These are phyloP conservation scores for Candida endomychidarum DNA, from an alignment of 805 yeast species.

Conservation along the genomic window DNA sequence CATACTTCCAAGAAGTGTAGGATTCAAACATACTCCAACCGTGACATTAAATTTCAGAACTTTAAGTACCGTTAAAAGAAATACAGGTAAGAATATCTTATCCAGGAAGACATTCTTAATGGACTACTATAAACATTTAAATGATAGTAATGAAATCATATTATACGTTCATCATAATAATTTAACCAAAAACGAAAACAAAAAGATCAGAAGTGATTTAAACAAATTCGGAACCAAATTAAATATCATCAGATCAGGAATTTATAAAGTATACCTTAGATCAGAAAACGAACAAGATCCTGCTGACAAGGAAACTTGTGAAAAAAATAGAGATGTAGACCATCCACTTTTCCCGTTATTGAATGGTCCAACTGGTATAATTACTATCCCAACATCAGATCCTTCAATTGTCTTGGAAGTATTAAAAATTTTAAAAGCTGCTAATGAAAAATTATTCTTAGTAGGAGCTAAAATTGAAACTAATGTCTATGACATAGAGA, in stretches of 20 bases:
- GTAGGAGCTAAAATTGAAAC: slow-evolving; percentile 84
- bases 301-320: slow-evolving; percentile 54
- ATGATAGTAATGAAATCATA: slow-evolving; percentile 67
- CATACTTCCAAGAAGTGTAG: background rate
- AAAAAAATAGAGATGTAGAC: slow-evolving; percentile 39
- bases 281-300: slow-evolving; percentile 74
- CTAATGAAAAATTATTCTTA: slow-evolving; percentile 72
- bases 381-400: slow-evolving; percentile 64
- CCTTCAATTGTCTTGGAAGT: slow-evolving; percentile 67
- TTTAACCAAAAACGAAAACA: slow-evolving; percentile 67
- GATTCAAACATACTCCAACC: no score
- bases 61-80: slow-evolving; percentile 5
- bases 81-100: slow-evolving; percentile 59
- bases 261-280: slow-evolving; percentile 76
- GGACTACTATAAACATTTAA: slow-evolving; percentile 72
- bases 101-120: slow-evolving; percentile 86
- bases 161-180: slow-evolving; percentile 86
- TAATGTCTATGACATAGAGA: slow-evolving; percentile 49
- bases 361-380: slow-evolving; percentile 83
- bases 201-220: slow-evolving; percentile 59
- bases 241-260: slow-evolving; percentile 62
- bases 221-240: slow-evolving; percentile 65
- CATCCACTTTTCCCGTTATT: slow-evolving; percentile 75
- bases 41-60: background rate
- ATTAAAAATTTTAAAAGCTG: slow-evolving; percentile 57